These are phyloP conservation scores for Allium cepa DNA, from an alignment of 106 monocot species.

Conservation along the genomic window DNA sequence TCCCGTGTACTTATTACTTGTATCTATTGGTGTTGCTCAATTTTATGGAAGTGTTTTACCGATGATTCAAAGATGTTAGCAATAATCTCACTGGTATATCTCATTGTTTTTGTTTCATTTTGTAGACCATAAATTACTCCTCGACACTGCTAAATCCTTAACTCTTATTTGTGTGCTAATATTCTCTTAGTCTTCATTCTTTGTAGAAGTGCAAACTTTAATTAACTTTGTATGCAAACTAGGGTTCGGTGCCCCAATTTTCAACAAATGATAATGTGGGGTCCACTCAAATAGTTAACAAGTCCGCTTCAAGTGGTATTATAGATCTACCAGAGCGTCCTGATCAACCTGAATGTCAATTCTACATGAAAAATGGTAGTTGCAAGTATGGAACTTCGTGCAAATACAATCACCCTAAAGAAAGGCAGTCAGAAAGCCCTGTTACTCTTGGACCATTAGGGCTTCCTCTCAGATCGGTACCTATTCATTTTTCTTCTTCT, in stretches of 20 bases:
- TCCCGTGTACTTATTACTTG: too few relatives aligned
- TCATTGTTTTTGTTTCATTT: background rate
- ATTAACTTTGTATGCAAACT: background rate
- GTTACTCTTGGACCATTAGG: conserved; percentile 46
- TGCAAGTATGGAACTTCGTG: conserved; percentile 72
- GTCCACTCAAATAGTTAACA: conserved; percentile 16
- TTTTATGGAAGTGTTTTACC: too few relatives aligned
- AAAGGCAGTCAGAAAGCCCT: conserved; percentile 15
- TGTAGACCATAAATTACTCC: background rate
- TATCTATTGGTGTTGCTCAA: too few relatives aligned
- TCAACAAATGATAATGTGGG: conserved; percentile 23
- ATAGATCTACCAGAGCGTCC: conserved; percentile 50
- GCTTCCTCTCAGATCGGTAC: conserved; percentile 80
- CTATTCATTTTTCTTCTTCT: background rate
- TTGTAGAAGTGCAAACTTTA: background rate
- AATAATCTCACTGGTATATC: background rate
- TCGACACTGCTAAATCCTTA: background rate
- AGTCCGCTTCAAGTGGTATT: conserved; percentile 13
- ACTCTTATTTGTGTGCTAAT: background rate
- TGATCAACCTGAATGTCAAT: conserved; percentile 76
- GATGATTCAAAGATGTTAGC: too few relatives aligned
- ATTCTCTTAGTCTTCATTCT: background rate
- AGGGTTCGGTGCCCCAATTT: conserved; percentile 25
- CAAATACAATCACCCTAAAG: conserved; percentile 78
- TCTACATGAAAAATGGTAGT: conserved; percentile 61